A percentile compares a stretch with the other conserved stretches of the same genome.
phyloP scores from a whole-genome alignment of 768 basidiomycete species.

The Terana coerulea region DNA sequence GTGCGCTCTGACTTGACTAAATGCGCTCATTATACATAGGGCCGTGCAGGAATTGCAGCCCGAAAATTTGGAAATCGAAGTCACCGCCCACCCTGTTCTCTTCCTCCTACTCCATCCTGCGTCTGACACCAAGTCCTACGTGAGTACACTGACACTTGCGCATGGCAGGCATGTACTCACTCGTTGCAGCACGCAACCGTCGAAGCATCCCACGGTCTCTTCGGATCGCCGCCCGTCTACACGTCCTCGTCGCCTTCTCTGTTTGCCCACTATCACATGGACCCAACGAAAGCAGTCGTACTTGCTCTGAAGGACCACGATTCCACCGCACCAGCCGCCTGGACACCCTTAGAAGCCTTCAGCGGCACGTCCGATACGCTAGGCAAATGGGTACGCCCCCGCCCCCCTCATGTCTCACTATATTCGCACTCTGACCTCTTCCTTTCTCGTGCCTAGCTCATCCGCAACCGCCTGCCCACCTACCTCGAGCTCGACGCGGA shows the following conservation, averaged over 20 bases:
- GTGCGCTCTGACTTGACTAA: not conserved
- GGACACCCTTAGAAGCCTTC: conserved; percentile 27
- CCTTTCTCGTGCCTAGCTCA: conserved; percentile 14
- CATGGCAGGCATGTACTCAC: not conserved
- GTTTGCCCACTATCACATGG: conserved; percentile 28
- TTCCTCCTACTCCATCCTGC: conserved; percentile 54
- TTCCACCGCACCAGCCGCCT: conserved; percentile 38
- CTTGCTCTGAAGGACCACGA: conserved; percentile 66
- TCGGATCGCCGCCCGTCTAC: conserved; percentile 48
- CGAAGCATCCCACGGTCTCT: conserved; percentile 48
- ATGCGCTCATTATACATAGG: conserved; percentile 28
- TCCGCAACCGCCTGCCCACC: conserved; percentile 65
- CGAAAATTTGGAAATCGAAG: conserved; percentile 39
- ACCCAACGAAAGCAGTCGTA: conserved; percentile 38
- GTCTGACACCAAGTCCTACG: conserved; percentile 32
- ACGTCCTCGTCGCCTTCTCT: conserved; percentile 32
- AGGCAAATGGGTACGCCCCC: conserved; percentile 19
- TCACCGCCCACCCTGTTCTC: conserved; percentile 46
- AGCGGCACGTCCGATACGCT: conserved; percentile 2
- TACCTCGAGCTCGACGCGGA: conserved; percentile 70
- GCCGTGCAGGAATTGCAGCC: conserved; percentile 36
- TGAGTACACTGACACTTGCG: not conserved
- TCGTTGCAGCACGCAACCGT: conserved; percentile 45
- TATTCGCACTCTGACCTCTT: not conserved
- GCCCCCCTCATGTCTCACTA: not conserved